Evolutionary conservation across 306 rosid species (phyloP).

Genomic region (Canavalia ensiformis): DNA sequence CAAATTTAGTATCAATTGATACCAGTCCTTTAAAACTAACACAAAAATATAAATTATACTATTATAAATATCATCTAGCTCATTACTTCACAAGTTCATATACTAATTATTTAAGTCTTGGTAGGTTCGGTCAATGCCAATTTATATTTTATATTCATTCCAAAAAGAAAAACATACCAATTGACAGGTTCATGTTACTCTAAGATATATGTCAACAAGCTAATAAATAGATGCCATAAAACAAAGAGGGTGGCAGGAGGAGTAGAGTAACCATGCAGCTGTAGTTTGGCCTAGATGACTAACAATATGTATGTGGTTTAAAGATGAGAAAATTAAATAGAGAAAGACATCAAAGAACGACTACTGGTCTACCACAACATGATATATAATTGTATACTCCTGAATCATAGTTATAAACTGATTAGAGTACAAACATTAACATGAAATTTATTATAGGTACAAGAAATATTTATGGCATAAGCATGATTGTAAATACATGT

Average conservation of each 20-base stretch:
- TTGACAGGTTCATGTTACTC: conserved; percentile 22
- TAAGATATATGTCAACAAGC: conserved; percentile 43
- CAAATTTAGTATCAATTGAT: conserved; percentile 31
- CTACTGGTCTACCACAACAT: not conserved
- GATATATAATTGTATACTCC: conserved; percentile 18
- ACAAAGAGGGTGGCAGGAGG: not conserved
- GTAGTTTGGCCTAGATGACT: conserved; percentile 12
- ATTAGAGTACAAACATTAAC: conserved; percentile 19
- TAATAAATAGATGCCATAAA: conserved; percentile 37
- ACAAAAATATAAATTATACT: conserved; percentile 22
- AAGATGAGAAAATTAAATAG: conserved; percentile 32
- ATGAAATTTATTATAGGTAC: conserved; percentile 36
- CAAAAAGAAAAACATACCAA: conserved; percentile 21
- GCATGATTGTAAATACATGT: conserved; percentile 15
- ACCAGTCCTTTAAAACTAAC: conserved; percentile 20
- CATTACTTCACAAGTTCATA: conserved; percentile 39
- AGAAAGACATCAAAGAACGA: conserved; percentile 22
- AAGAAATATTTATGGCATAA: conserved; percentile 22
- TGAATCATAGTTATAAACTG: not conserved
- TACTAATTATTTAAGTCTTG: conserved; percentile 27
- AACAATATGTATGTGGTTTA: conserved; percentile 31
- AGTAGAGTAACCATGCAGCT: conserved; percentile 37
- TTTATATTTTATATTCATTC: conserved; percentile 17
- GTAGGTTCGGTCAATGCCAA: conserved; percentile 35
- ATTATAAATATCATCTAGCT: conserved; percentile 28